Base-by-base conservation (phyloP, 306 rosid species). In the Begonia peltatifolia region DNA sequence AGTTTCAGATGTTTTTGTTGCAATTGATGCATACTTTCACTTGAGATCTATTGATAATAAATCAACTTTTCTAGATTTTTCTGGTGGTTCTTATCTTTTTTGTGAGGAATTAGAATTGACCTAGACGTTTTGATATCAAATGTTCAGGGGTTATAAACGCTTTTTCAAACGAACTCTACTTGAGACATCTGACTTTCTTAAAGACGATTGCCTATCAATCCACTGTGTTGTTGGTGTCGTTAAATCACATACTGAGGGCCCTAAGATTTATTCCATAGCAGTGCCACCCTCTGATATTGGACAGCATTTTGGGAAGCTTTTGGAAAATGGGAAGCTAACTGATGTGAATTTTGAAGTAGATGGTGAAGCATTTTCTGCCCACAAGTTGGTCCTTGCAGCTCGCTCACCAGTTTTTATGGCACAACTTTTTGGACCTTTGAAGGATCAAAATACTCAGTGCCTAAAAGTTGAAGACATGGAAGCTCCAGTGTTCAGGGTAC, bases 401-500 rank as follows among this genome's bases (percentile, higher is more conserved):
- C 82, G 83, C 42, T 80, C 83, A 3, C 83, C 73, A 50, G 87
- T 80, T 43, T 76, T 80, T 72, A 73, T 57, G 43, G 83, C 87
- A 18, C 83, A 80, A 65, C 80, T 80, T 68, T 73, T 72, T 68
- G 87, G 87, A 53, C 83, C 87, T 4, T 60, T 80, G 66, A 80
- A 74, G 74, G 83, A 76, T 50, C 70, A 76, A 51, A 71, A 64
- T 63, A 55, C 73, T 17, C 58, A 62, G 35, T 55, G 66, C 71
- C 64, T 80, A 51, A 68, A 67, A 64, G 73, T 80, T 11, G 80
- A 80, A 58, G 87, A 80, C 75, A 76, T 80, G 9, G 62, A 64
- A 53, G 77, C 75, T 55, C 67, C 87, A 9, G 74, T 76, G 11
- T 80, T 80, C 50, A 80, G 76, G 87, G 87, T 80, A 55, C 43